Base-by-base conservation (phyloP, 495 filamentous ascomycete genomes). In the Apiosordaria backusii region DNA sequence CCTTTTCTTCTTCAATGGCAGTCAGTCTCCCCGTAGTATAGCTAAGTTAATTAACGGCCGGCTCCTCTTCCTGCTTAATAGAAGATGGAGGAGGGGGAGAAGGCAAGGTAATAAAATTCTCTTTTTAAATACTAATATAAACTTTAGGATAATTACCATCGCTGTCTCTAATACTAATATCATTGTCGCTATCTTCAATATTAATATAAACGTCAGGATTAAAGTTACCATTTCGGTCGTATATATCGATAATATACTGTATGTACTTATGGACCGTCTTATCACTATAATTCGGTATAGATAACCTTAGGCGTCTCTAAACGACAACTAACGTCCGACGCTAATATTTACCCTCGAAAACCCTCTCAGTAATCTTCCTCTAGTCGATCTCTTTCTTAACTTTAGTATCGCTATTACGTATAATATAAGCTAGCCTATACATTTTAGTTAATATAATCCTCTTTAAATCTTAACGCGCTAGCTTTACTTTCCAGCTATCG, bases 331-430 rank as follows among this genome's bases (percentile, higher is more conserved):
- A 75, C 4, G 82, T 81, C 57, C 71, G 75, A 0, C 79, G 74
- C 21, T 74, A 65, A 78, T 82, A 87, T 40, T 70, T 68, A 1
- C 61, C 57, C 2, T 67, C 61, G n/a, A 82, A 75, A 0, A 74
- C 64, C 3, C 73, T 68, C 15, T 73, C 67, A 16, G 77, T 75
- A 27, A 90, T 72, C 25, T 73, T 72, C 18, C 72, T 76, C 88
- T 88, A 90, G 0, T 80, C 81, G 64, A 90, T 88, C 10, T 80
- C 79, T 21, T 72, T 67, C 52, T 88, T 86, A 10, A 68, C 72
- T 15, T 68, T 70, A 19, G 75, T 82, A 2, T 67, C 73, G 6
- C 65, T 76, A 23, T 82, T 74, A 16, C 78, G 79, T 26, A 90
- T 81, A 15, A 81, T 79, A 24, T 77, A 71, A 23, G 88, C 68